These are phyloP conservation scores for Lepiota venenata DNA, from an alignment of 768 basidiomycete genomes.

Conservation along the genomic window DNA sequence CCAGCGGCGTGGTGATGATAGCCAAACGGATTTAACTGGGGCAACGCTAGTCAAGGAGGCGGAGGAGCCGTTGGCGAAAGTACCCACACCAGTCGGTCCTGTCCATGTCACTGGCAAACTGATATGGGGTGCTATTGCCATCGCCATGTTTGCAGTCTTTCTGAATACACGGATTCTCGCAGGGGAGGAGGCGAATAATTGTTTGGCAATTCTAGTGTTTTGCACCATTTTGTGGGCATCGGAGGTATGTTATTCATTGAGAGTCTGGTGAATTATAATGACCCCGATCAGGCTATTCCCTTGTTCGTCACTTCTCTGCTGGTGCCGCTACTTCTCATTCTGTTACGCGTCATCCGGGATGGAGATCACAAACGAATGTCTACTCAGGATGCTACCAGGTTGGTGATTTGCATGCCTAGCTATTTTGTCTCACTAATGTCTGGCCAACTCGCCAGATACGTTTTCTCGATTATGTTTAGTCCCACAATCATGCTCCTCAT, in stretches of 20 bases:
- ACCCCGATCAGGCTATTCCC: slow-evolving; percentile 75
- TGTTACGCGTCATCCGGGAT: slow-evolving; percentile 74
- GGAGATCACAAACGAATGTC: slow-evolving; percentile 50
- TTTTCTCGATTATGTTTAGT: slow-evolving; percentile 95
- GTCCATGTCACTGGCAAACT: slow-evolving; percentile 64
- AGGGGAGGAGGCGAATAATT: slow-evolving; percentile 74
- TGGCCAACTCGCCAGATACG: slow-evolving; percentile 48
- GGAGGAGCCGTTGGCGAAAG: slow-evolving; percentile 43
- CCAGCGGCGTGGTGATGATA: slow-evolving; percentile 65
- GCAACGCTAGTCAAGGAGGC: slow-evolving; percentile 43
- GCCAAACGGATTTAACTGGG: slow-evolving; percentile 32
- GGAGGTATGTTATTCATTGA: slow-evolving; percentile 54
- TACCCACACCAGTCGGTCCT: slow-evolving; percentile 64
- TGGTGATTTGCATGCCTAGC: slow-evolving; percentile 22
- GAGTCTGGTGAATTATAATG: neutral
- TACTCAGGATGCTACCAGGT: slow-evolving; percentile 80
- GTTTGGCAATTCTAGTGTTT: slow-evolving; percentile 85
- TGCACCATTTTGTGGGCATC: slow-evolving; percentile 96
- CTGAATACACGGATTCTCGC: slow-evolving; percentile 60
- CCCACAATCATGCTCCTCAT: slow-evolving; percentile 98
- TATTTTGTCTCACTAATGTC: neutral
- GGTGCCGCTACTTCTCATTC: slow-evolving; percentile 85
- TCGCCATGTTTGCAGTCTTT: slow-evolving; percentile 54
- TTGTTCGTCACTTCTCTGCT: slow-evolving; percentile 95
- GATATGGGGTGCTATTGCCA: slow-evolving; percentile 54